Conservation (phyloP, 2,329 filamentous ascomycete species). For the Rhynchosporium graminicola region DNA sequence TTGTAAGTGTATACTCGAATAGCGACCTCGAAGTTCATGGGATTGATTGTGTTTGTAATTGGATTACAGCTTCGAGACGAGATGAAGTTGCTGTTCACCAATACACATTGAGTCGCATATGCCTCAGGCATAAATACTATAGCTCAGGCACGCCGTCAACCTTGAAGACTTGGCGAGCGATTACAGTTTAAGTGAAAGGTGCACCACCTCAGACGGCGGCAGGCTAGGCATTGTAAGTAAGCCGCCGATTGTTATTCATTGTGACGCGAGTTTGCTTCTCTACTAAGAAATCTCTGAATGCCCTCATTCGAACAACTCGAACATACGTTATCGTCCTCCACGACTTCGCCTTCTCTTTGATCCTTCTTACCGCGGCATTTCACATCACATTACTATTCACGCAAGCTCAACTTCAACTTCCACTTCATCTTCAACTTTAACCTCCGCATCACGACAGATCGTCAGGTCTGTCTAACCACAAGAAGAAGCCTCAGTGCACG, state of each 20-base stretch:
- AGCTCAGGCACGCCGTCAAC: conserved; percentile 6
- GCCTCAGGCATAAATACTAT: neutral
- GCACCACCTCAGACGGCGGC: neutral
- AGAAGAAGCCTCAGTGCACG: conserved; percentile 18
- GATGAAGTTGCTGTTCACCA: conserved; percentile 13
- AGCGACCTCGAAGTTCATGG: conserved; percentile 3
- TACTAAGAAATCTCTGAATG: too few species aligned
- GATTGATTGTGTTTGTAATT: conserved; percentile 5
- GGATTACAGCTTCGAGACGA: conserved; percentile 6
- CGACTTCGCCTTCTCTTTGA: too few species aligned
- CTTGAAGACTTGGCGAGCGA: too few species aligned
- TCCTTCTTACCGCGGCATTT: neutral
- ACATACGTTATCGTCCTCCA: neutral
- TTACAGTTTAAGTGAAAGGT: neutral
- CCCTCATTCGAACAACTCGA: neutral
- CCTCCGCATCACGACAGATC: conserved; percentile 17
- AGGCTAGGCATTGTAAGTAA: neutral
- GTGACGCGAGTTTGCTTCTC: neutral
- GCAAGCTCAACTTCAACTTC: neutral
- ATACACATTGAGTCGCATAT: neutral
- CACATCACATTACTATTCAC: neutral
- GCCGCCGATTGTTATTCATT: conserved; percentile 4
- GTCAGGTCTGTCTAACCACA: conserved; percentile 19
- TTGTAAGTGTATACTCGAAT: conserved; percentile 2
- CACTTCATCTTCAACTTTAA: neutral